Percentiles rank a stretch among this genome's conserved stretches.
These are phyloP conservation scores for Trypanosoma theileri DNA, from an alignment of 208 protist genomes.

Conservation along the genomic window DNA sequence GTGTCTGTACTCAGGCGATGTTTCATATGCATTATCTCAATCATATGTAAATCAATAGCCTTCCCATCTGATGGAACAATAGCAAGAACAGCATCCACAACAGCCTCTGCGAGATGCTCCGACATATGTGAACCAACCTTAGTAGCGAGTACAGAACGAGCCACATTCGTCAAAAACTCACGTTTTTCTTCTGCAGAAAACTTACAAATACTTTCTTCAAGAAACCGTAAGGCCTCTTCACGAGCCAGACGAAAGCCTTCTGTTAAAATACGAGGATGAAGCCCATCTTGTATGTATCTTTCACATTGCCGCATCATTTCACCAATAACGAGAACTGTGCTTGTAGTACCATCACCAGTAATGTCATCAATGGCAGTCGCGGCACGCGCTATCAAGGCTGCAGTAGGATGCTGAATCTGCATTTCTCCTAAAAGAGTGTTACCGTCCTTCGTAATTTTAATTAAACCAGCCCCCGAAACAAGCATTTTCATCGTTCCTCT, in stretches of 20 bases:
- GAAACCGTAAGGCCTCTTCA: conserved; percentile 90
- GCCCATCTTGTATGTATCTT: conserved; percentile 97
- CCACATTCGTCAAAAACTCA: conserved; percentile 96
- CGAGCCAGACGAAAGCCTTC: conserved; percentile 98
- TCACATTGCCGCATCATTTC: conserved; percentile 99
- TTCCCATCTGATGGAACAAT: conserved; percentile 74
- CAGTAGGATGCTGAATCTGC: conserved; percentile 99
- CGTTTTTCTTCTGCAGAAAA: conserved; percentile 69
- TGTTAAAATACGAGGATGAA: conserved; percentile 98
- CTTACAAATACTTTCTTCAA: conserved; percentile 66
- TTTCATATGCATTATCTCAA: conserved; percentile 99
- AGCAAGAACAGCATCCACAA: conserved; percentile 96
- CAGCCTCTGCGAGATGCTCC: conserved; percentile 88
- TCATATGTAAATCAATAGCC: conserved; percentile 98
- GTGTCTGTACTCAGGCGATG: conserved; percentile 97
- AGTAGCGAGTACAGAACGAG: conserved; percentile 94
- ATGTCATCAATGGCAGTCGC: conserved; percentile 99
- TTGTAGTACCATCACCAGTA: conserved; percentile 99
- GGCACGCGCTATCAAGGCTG: conserved; percentile 98
- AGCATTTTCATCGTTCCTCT: conserved; percentile 99
- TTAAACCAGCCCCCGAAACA: conserved; percentile 98
- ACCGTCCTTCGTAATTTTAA: conserved; percentile 99
- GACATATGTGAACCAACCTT: conserved; percentile 89
- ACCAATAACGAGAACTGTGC: conserved; percentile 98
- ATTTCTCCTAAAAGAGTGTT: conserved; percentile 99